These are phyloP conservation scores for Leccinellum rugosiceps DNA, from an alignment of 768 basidiomycete species.

Conservation along the genomic window DNA sequence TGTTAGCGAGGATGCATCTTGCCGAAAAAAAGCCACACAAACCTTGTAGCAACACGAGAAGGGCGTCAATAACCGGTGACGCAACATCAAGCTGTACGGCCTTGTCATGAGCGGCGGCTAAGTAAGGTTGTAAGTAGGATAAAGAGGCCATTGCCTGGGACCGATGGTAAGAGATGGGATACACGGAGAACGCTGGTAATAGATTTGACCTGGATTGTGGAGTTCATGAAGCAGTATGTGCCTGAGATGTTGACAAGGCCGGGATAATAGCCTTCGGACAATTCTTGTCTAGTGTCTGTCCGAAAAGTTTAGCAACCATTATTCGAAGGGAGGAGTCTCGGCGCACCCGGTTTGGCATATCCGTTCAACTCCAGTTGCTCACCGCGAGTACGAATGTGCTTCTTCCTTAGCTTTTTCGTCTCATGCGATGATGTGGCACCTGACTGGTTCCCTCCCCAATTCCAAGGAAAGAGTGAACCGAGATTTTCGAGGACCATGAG, in stretches of 20 bases:
- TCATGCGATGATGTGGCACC: conserved; percentile 26
- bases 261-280: conserved; percentile 59
- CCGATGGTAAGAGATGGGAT: conserved; percentile 14
- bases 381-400: conserved; percentile 47
- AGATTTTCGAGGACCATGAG: conserved; percentile 59
- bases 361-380: conserved; percentile 53
- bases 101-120: conserved; percentile 69
- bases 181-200: neutral
- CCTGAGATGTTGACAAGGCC: conserved; percentile 95
- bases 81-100: conserved; percentile 81
- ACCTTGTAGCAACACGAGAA: conserved; percentile 71
- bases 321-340: neutral
- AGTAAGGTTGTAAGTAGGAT: conserved; percentile 74
- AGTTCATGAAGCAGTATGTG: conserved; percentile 97
- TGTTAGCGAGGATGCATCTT: conserved; percentile 3
- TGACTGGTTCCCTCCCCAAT: conserved; percentile 44
- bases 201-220: conserved; percentile 75
- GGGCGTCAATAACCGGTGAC: conserved; percentile 81
- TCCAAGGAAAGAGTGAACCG: conserved; percentile 58
- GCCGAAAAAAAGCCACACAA: conserved; percentile 19
- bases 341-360: conserved; percentile 30
- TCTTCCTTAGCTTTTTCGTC: conserved; percentile 48
- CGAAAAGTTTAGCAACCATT: neutral
- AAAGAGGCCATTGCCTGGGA: conserved; percentile 84
- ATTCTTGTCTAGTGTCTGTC: conserved; percentile 25